Evolutionary conservation across 352 stramenopile genomes (phyloP), one percentile per base, ranked within the genome.

Genomic region (Pythium plurisporium): DNA sequence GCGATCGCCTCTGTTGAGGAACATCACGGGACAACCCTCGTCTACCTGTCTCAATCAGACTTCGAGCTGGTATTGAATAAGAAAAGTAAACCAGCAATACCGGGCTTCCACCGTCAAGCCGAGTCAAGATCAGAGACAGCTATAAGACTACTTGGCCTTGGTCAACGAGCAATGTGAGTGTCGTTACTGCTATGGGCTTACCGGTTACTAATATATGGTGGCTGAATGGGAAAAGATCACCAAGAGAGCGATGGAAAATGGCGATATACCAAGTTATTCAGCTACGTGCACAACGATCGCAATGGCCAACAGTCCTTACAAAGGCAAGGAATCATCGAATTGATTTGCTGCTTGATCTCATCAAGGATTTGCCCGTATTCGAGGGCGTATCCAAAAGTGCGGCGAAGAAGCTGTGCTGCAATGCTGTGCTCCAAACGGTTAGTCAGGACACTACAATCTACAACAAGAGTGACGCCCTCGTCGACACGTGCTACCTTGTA

Each of bases 261-360:
- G 67, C 66, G 6, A 71, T 78, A 9, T 64, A 45, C 10, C 64
- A 69, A 22, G 64, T 75, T 2, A 71, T 76, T n/a, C 70, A 77
- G 33, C 52, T 57, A 6, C 59, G 72, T 17, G 50, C 71, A 1
- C 59, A 71, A 33, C 65, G 71, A 33, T 76, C 57, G 1, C 50
- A 63, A 1, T 82, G 67, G 70, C 61, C 44, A 12, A 71, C 62
- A 3, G 58, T 79, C 10, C 51, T 79, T 3, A 64, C 44, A 10
- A 59, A 71, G 25, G 71, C 68, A 20, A 62, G 58, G 22, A 59
- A 70, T 25, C 55, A 61, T 45, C 67, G 72, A 22, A 74, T 76
- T 15, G 61, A 74, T 56, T 41, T 82, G 4, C 54, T 79, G 17
- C 66, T 71, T 27, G 66, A 73, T 8, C 46, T 82, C 8, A 40